Conservation (phyloP, 78 protist genomes). For the Trichosphaerium sp. region DNA sequence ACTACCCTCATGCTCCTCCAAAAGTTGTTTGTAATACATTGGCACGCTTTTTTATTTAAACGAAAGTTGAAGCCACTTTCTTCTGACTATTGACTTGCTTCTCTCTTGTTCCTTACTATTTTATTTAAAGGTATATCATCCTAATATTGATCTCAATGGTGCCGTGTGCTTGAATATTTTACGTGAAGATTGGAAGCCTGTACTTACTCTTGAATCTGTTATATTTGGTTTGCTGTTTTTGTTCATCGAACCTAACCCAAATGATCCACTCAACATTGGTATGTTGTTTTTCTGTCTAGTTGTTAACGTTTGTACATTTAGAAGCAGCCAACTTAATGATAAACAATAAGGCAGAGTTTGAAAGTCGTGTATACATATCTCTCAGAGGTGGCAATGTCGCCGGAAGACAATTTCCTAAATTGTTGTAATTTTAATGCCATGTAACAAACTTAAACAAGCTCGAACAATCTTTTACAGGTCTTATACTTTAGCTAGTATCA, state of each 20-base stretch:
- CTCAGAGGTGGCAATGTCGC: conserved; percentile 44
- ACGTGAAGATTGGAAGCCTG: conserved; percentile 70
- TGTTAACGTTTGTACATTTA: conserved; percentile 8
- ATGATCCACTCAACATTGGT: conserved; percentile 44
- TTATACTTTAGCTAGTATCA: too few relatives aligned
- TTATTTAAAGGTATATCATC: conserved; percentile 22
- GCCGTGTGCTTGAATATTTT: conserved; percentile 67
- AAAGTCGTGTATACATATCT: conserved; percentile 33
- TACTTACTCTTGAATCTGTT: conserved; percentile 34
- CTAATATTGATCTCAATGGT: conserved; percentile 62
- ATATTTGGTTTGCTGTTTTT: conserved; percentile 46
- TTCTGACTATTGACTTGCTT: neutral
- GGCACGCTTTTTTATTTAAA: too few relatives aligned
- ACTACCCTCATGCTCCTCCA: conserved; percentile 22
- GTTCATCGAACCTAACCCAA: conserved; percentile 50
- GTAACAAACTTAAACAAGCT: too few relatives aligned
- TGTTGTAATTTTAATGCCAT: too few relatives aligned
- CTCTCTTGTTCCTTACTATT: neutral
- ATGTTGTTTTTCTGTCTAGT: neutral
- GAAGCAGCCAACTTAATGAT: conserved; percentile 59
- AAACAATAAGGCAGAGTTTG: conserved; percentile 32
- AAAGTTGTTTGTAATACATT: conserved; percentile 3
- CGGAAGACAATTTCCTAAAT: conserved; percentile 31
- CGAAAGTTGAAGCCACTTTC: neutral
- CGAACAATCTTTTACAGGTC: too few relatives aligned